Evolutionary conservation across 495 filamentous ascomycete genomes (phyloP), one percentile per base, ranked within the genome.

Genomic region (Tuber brumale): DNA sequence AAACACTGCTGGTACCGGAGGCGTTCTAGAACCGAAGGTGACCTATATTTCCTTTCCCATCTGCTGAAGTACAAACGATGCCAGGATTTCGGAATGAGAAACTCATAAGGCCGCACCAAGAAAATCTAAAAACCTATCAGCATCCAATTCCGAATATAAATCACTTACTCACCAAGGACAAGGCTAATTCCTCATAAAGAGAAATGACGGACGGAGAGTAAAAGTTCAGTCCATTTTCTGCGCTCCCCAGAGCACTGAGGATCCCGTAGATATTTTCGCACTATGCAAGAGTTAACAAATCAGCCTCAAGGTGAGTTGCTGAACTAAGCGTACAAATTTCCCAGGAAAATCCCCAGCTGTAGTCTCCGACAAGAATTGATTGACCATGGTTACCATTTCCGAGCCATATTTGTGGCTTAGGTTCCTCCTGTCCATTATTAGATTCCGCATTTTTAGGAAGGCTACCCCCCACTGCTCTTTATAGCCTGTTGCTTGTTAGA

Each of bases 41-140:
- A 76, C 10, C 61, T 75, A 3, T 66, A 42, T n/a, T 70, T 51
- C 12, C 46, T 8, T 18, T 35, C 21, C 51, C 66, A 75, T 16
- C 45, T 48, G 4, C 27, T 16, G 14, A 76, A 48, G 41, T 75
- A 31, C 39, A 76, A 6, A n/a, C 10, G 18, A 3, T 16, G 39
- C 57, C 72, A 76, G 3, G 75, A 76, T 19, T 21, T 61, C 16
- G 75, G 75, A 21, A 74, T 51, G n/a, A 76, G 23, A 8, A 76
- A 70, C 14, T 74, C 43, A 76, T 42, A 2, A 27, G 72, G 72
- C 35, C 75, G 71, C 51, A 41, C 41, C 12, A 76, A 41, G 3
- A 74, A 43, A 61, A 76, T 76, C 72, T 76, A 41, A 35, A 35
- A 43, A 0, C 37, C 9, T 21, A 31, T 23, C 18, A 69, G 2